Conservation (phyloP, 768 basidiomycete species). For the Suillus paluster region DNA sequence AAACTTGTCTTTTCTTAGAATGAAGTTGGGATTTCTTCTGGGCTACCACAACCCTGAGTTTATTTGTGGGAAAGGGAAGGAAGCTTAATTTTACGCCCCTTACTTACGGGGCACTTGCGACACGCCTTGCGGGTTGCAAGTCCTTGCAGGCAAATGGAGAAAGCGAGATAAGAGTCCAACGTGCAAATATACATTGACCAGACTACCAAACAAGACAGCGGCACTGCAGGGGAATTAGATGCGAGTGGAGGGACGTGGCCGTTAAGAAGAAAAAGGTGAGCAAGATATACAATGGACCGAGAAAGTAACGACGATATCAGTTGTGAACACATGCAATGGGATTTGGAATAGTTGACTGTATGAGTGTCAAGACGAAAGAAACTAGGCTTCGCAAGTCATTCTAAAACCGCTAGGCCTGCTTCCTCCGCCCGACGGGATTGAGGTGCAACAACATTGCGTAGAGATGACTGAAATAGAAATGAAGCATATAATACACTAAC, state of each 20-base stretch:
- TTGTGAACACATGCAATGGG: conserved; percentile 26
- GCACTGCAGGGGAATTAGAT: conserved; percentile 34
- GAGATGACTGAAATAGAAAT: conserved; percentile 48
- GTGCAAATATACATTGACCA: conserved; percentile 18
- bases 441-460: conserved; percentile 46
- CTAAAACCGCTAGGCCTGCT: conserved; percentile 28
- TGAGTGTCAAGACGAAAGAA: conserved; percentile 14
- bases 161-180: conserved; percentile 13
- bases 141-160: neutral
- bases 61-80: neutral
- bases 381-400: conserved; percentile 8
- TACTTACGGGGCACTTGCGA: neutral
- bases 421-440: conserved; percentile 32
- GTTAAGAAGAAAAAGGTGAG: conserved; percentile 13
- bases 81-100: neutral
- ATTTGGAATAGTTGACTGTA: conserved; percentile 10
- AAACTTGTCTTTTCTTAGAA: too few relatives aligned
- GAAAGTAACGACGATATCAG: conserved; percentile 35
- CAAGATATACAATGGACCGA: conserved; percentile 32
- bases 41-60: neutral
- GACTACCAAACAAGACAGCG: conserved; percentile 17
- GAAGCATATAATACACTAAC: conserved; percentile 45
- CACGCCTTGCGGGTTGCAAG: too few relatives aligned
- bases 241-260: conserved; percentile 27
- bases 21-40: neutral